Evolutionary conservation across 768 basidiomycete genomes (phyloP).

Genomic region (Lactifluus subvellereus): DNA sequence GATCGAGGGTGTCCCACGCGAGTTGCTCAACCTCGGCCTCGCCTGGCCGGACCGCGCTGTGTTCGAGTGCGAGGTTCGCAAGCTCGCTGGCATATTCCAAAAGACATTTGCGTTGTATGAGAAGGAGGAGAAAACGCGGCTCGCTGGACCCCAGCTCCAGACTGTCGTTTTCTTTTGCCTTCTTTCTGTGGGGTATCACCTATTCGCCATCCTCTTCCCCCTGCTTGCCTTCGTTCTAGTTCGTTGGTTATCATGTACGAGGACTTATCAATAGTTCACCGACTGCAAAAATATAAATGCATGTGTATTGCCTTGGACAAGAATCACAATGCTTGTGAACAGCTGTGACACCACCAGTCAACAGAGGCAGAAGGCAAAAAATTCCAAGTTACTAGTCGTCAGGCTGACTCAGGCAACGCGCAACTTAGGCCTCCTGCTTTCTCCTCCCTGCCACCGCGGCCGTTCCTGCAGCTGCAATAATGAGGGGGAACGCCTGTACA

Average conservation of each 20-base stretch:
- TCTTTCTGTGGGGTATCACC: background rate
- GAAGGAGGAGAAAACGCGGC: slow-evolving; percentile 66
- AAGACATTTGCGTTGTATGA: slow-evolving; percentile 93
- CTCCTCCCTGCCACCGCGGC: no score
- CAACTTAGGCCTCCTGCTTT: no score
- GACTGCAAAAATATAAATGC: background rate
- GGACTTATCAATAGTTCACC: slow-evolving; percentile 1
- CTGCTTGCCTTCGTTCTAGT: background rate
- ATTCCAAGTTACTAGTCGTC: no score
- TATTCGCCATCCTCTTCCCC: background rate
- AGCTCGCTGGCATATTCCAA: slow-evolving; percentile 89
- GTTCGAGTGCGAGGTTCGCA: slow-evolving; percentile 82
- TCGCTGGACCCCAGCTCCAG: slow-evolving; percentile 62
- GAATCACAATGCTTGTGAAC: background rate
- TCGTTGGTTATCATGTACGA: slow-evolving; percentile 2
- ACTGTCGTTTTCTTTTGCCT: background rate
- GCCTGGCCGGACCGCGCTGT: slow-evolving; percentile 92
- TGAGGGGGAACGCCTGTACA: no score
- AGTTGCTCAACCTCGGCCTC: slow-evolving; percentile 80
- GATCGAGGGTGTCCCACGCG: slow-evolving; percentile 82
- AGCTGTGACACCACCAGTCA: no score
- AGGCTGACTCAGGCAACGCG: no score
- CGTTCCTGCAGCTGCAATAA: no score
- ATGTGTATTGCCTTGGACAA: slow-evolving; percentile 36
- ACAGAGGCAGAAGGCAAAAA: no score